phyloP scores from a whole-genome alignment of 148 eudicot genomes.

The Selenicereus undatus region DNA sequence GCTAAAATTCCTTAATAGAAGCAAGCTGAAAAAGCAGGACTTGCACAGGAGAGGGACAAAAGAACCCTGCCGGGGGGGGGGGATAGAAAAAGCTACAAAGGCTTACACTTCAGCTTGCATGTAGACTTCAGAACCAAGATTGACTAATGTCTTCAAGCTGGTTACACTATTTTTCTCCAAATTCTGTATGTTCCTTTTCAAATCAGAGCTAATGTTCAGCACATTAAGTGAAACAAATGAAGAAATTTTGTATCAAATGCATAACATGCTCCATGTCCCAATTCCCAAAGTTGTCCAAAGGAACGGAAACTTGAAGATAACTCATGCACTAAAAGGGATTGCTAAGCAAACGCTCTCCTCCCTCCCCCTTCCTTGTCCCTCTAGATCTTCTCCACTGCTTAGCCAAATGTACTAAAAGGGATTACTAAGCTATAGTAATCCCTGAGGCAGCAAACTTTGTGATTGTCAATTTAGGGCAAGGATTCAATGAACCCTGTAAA shows the following conservation, averaged over 20 bases:
- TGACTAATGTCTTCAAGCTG: constrained; percentile 66
- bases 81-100: not conserved
- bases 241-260: not conserved
- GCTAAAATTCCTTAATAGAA: not conserved
- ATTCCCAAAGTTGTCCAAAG: not conserved
- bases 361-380: not conserved
- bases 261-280: not conserved
- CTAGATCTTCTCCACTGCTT: not conserved
- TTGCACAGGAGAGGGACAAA: not conserved
- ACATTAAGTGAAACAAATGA: constrained; percentile 36
- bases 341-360: not conserved
- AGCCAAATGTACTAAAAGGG: not conserved
- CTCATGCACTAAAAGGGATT: not conserved
- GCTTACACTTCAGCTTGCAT: constrained; percentile 80
- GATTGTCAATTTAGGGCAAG: not conserved
- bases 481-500: not conserved
- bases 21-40: not conserved
- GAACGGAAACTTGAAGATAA: not conserved
- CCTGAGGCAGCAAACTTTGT: not conserved
- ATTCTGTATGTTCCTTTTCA: constrained; percentile 72
- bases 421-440: not conserved
- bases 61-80: not conserved
- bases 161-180: constrained; percentile 77
- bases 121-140: constrained; percentile 93
- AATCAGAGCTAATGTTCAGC: constrained; percentile 55